Conservation (phyloP, 1,139 yeast species). For the Yarrowia galli region DNA sequence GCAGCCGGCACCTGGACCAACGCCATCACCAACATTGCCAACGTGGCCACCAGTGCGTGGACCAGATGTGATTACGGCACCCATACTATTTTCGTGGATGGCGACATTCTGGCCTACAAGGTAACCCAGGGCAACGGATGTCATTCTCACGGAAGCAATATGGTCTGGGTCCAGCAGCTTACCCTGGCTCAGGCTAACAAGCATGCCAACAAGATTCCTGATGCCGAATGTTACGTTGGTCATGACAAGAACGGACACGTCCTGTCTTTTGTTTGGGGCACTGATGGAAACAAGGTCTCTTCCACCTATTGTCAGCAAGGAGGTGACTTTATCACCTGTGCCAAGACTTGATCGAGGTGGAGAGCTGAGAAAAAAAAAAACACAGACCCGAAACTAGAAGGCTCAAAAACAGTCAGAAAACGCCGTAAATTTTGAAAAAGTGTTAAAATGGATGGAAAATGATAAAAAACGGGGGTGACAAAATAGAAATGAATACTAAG, state of each 20-base stretch:
- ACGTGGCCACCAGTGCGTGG: neutral
- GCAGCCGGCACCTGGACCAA: neutral
- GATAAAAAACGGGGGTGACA: no score
- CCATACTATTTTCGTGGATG: neutral
- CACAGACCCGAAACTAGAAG: no score
- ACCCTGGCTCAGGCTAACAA: neutral
- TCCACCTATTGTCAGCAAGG: neutral
- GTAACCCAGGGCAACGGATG: neutral
- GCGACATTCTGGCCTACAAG: neutral
- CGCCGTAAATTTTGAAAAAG: no score
- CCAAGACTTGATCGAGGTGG: no score
- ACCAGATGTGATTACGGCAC: neutral
- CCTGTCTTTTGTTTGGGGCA: neutral
- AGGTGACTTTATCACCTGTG: no score
- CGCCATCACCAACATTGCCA: neutral
- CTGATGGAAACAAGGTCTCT: neutral
- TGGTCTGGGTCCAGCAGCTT: neutral
- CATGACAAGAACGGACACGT: neutral
- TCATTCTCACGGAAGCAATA: neutral
- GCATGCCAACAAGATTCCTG: neutral
- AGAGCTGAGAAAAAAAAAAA: no score
- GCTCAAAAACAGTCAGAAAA: no score
- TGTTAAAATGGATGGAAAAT: no score
- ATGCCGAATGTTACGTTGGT: neutral
- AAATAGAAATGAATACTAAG: no score